These are phyloP conservation scores for Tarenaya hassleriana DNA, from an alignment of 345 rosid species.

Conservation along the genomic window DNA sequence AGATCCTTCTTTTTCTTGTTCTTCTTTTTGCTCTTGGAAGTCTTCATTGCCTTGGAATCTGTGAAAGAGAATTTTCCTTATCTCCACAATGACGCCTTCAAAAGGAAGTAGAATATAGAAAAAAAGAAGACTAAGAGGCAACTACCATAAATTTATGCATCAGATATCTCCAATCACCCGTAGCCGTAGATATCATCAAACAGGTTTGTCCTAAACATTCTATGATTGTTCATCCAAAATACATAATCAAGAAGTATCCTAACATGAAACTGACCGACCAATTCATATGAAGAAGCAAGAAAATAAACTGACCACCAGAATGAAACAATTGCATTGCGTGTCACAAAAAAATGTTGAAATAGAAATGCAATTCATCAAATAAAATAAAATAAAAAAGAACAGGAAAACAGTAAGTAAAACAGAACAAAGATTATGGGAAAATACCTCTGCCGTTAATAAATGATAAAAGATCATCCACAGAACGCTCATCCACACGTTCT, in stretches of 20 bases:
- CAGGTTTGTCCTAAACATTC: conserved; percentile 14
- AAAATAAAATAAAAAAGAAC: not conserved
- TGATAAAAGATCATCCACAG: conserved; percentile 80
- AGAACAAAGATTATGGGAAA: conserved; percentile 15
- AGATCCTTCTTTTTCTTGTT: conserved; percentile 51
- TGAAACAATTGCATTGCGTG: not conserved
- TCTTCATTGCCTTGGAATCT: conserved; percentile 60
- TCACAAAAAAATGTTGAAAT: not conserved
- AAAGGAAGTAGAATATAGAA: conserved; percentile 32
- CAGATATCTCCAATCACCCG: conserved; percentile 20
- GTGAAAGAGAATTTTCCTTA: conserved; percentile 33
- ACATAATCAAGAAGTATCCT: conserved; percentile 10
- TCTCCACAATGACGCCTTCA: conserved; percentile 34
- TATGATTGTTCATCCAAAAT: conserved; percentile 2
- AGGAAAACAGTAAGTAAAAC: not conserved
- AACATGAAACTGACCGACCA: not conserved
- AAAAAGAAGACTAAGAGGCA: conserved; percentile 34
- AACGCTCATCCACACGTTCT: conserved; percentile 70
- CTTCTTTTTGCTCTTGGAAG: conserved; percentile 60
- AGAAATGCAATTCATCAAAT: not conserved
- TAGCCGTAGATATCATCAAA: not conserved
- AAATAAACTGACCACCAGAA: not conserved
- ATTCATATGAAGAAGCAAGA: not conserved
- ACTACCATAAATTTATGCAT: conserved; percentile 22
- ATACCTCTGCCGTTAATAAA: conserved; percentile 81